Evolutionary conservation across 495 filamentous ascomycete genomes (phyloP), one percentile per base, ranked within the genome.

Genomic region (Neurospora tetrasperma): DNA sequence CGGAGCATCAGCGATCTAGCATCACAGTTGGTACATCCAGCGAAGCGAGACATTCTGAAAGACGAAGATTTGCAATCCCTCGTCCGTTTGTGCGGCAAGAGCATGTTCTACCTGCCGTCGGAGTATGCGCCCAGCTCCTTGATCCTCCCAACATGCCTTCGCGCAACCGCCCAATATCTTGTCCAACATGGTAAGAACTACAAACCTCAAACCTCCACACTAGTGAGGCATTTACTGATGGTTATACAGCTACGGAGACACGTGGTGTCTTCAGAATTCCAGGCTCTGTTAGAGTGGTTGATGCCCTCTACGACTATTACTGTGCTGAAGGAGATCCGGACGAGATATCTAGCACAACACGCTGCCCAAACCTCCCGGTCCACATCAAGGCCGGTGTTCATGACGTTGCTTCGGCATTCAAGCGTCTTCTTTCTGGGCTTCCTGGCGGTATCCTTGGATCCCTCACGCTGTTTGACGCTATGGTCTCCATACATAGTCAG

Each of bases 371-470:
- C 39, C 80, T 89, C 10, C 89, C 89, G 9, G 72, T 74, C 10
- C 88, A 88, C 74, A 89, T 90, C 75, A 83, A 78, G 74, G 84
- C 80, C 23, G 74, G 85, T 16, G 83, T 90, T n/a, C 89, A 92
- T 71, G 90, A 92, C 81, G 88, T 94, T 9, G 91, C 89, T 1
- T 91, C 90, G 69, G 84, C 89, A 11, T 90, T 95, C 81, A 93
- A 92, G 76, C 87, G 86, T 39, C 81, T 96, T 8, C 80, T 96
- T 18, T 84, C 87, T 9, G 91, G 90, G 6, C 80, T 96, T 2
- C 93, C 92, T 0, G 90, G 89, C 2, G 93, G 93, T 2, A 89
- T 95, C 44, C 82, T 96, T 12, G 93, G 92, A 16, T 91, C 90
- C 35, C 76, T 87, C 43, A 80, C 83, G 31, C 78, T 94, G 35